Evolutionary conservation across 2,329 filamentous ascomycete genomes (phyloP).

Genomic region (Hypoxylon rubiginosum): DNA sequence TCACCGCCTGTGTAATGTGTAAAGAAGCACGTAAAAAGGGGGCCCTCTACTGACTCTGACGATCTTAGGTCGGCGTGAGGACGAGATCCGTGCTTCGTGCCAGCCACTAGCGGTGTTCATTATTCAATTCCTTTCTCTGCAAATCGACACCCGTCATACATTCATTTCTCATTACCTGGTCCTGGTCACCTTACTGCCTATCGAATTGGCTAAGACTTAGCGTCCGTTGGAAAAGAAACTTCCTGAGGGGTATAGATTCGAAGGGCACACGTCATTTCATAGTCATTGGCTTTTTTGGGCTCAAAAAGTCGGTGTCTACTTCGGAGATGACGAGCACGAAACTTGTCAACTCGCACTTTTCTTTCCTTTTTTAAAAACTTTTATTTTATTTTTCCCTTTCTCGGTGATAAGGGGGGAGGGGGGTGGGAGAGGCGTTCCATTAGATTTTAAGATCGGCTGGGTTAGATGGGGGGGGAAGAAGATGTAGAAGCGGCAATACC

Average conservation of each 20-base stretch:
- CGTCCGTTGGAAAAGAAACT: slow-evolving; percentile 37
- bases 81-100: slow-evolving; percentile 14
- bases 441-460: slow-evolving; percentile 41
- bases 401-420: slow-evolving; percentile 15
- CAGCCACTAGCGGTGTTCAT: slow-evolving; percentile 17
- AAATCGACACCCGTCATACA: slow-evolving; percentile 25
- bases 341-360: slow-evolving; percentile 24
- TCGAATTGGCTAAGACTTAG: slow-evolving; percentile 40
- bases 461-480: slow-evolving; percentile 29
- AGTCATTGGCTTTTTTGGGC: slow-evolving; percentile 34
- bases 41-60: slow-evolving; percentile 21
- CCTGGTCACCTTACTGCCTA: slow-evolving; percentile 32
- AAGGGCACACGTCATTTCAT: slow-evolving; percentile 41
- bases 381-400: slow-evolving; percentile 18
- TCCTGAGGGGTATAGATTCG: slow-evolving; percentile 25
- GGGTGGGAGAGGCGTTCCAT: slow-evolving; percentile 25
- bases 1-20: slow-evolving; percentile 6
- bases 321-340: slow-evolving; percentile 23
- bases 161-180: slow-evolving; percentile 24
- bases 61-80: slow-evolving; percentile 17
- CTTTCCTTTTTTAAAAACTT: slow-evolving; percentile 2
- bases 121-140: slow-evolving; percentile 32
- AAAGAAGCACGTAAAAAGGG: slow-evolving; percentile 8
- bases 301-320: slow-evolving; percentile 40
- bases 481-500: slow-evolving; percentile 42